phyloP scores from a whole-genome alignment of 345 rosid genomes.

The Luvunga scandens region DNA sequence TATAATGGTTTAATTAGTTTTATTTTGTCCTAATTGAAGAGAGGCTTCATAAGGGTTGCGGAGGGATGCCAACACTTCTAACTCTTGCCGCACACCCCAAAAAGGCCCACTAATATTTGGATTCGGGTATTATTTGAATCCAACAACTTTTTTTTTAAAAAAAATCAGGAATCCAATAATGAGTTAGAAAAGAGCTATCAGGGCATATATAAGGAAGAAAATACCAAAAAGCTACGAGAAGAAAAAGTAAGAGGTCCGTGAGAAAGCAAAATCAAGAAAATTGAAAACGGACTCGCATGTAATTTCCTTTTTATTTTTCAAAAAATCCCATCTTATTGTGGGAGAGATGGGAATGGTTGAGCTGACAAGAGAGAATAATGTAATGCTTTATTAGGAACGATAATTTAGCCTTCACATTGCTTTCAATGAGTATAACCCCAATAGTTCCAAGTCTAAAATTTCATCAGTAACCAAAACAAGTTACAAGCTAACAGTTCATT shows the following conservation, averaged over 20 bases:
- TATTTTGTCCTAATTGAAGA: no score
- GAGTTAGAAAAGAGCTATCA: background rate
- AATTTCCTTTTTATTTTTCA: no score
- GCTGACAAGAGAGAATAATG: background rate
- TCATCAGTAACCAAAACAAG: background rate
- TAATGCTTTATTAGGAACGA: background rate
- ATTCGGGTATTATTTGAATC: background rate
- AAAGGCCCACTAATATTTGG: background rate
- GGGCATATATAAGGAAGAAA: background rate
- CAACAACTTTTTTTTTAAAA: no score
- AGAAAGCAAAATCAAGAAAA: background rate
- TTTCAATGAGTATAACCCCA: background rate
- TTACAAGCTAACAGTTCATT: background rate
- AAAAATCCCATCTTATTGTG: background rate
- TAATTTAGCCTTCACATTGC: constrained; percentile 4
- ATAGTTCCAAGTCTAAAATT: background rate
- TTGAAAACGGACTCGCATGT: background rate
- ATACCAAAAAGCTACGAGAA: background rate
- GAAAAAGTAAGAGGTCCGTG: background rate
- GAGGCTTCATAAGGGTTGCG: no score
- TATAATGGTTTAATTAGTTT: no score
- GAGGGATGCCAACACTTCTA: no score
- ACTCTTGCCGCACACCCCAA: no score
- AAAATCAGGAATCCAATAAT: background rate
- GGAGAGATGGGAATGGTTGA: background rate